Evolutionary conservation across 345 rosid genomes (phyloP), one percentile per base, ranked within the genome.

Genomic region (Clausena lansium): DNA sequence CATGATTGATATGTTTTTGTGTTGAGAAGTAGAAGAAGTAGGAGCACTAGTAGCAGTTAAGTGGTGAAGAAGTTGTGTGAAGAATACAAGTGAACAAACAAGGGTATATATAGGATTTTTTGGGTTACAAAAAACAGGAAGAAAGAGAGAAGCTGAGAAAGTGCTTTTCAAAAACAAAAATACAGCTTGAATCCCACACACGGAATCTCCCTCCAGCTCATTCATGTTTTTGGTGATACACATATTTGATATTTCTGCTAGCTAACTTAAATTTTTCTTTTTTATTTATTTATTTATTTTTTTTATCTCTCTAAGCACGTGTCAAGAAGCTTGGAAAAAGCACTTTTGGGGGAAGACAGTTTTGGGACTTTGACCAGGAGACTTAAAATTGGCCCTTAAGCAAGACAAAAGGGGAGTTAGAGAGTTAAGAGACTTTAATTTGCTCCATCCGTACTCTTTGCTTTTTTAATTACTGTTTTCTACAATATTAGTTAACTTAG

Each of bases 131-230:
- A 4, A 27, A 8, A 13, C n/a, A 2, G 24, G 7, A 35, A 71
- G n/a, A 14, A 5, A 30, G 58, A 19, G 4, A 50, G 32, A 7
- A 24, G 66, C 47, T 11, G 19, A 50, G 63, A 24, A 11, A n/a
- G 76, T 64, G 70, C n/a, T 61, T 80, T 83, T 68, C 78, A 60
- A 75, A 52, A n/a, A n/a, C n/a, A n/a, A n/a, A 45, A 52, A 74
- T 82, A 84, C 89, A 88, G 91, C 91, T 88, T 83, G 86, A 84
- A 88, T 77, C 77, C 81, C 87, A 81, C 81, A 86, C 84, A 77
- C 86, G 86, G 87, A 81, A 79, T 79, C 84, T 81, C 83, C 82
- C 25, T 81, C 85, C 88, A 83, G 88, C 91, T 86, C 86, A 86
- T 80, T 73, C 72, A 11, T 78, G 84, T 58, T 65, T 81, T 81